Conservation (phyloP, 495 filamentous ascomycete species). For the Corynascus novoguineensis region DNA sequence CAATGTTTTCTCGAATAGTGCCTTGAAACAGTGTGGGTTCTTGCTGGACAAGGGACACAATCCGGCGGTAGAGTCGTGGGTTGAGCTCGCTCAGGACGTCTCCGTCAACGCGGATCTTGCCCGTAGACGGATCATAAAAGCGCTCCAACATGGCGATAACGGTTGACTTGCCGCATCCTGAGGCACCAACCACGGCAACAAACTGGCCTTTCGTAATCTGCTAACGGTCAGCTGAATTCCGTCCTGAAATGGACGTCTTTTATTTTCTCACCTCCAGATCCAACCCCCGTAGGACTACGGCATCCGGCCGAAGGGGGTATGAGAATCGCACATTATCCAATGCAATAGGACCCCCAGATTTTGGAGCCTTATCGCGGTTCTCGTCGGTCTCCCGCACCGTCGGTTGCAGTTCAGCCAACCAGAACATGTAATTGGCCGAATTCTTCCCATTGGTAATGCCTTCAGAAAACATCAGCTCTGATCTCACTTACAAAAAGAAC, state of each 20-base stretch:
- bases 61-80: conserved; percentile 39
- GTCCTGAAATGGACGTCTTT: too few relatives aligned
- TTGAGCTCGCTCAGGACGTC: conserved; percentile 36
- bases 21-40: conserved; percentile 44
- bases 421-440: conserved; percentile 46
- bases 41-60: conserved; percentile 27
- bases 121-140: conserved; percentile 56
- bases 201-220: conserved; percentile 62
- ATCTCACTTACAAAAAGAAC: not conserved
- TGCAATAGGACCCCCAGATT: conserved; percentile 31
- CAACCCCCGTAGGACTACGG: conserved; percentile 45
- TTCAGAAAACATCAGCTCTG: conserved; percentile 2
- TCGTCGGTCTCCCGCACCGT: conserved; percentile 35
- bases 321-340: conserved; percentile 54
- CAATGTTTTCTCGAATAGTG: conserved; percentile 54
- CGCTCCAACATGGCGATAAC: conserved; percentile 52
- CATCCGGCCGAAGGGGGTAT: conserved; percentile 53
- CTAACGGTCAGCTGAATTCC: not conserved
- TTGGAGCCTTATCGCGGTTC: conserved; percentile 34
- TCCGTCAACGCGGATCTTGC: conserved; percentile 47
- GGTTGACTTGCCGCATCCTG: conserved; percentile 27
- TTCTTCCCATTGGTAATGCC: conserved; percentile 42
- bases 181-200: conserved; percentile 58
- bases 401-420: conserved; percentile 33
- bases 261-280: conserved; percentile 32